A percentile compares a stretch with the other conserved stretches of the same genome.
phyloP scores from a whole-genome alignment of 1,284 basidiomycete genomes.

The Lentinula novae-zelandiae region DNA sequence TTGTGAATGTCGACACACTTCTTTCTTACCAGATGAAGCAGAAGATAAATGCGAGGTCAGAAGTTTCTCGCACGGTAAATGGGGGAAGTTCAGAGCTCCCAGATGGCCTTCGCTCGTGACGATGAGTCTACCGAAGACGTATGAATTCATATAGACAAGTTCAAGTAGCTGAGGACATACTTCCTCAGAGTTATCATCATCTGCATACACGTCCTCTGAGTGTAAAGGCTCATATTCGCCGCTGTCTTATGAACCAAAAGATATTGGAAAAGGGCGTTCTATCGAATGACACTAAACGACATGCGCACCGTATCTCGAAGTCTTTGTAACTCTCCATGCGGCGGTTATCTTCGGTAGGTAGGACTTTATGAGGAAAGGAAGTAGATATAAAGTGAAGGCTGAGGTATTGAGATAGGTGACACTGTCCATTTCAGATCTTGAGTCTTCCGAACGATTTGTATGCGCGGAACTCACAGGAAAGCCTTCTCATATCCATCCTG shows the following conservation, averaged over 20 bases:
- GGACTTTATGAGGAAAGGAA: slow-evolving; percentile 87
- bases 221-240: not conserved
- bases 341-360: slow-evolving; percentile 33
- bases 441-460: not conserved
- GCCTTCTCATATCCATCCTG: slow-evolving; percentile 76
- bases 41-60: slow-evolving; percentile 72
- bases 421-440: slow-evolving; percentile 31
- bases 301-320: not conserved
- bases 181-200: not conserved
- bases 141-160: too few species aligned
- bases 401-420: slow-evolving; percentile 89
- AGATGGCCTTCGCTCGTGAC: slow-evolving; percentile 10
- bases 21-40: slow-evolving; percentile 66
- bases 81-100: slow-evolving; percentile 31
- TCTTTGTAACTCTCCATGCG: slow-evolving; percentile 1
- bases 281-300: not conserved
- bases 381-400: slow-evolving; percentile 78
- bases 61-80: slow-evolving; percentile 71
- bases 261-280: not conserved
- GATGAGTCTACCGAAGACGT: not conserved
- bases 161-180: not conserved
- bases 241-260: not conserved
- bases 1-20: not conserved
- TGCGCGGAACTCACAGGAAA: slow-evolving; percentile 58
- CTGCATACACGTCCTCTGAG: not conserved